Evolutionary conservation across 1,139 yeast species (phyloP).

Genomic region (Lodderomyces theae): DNA sequence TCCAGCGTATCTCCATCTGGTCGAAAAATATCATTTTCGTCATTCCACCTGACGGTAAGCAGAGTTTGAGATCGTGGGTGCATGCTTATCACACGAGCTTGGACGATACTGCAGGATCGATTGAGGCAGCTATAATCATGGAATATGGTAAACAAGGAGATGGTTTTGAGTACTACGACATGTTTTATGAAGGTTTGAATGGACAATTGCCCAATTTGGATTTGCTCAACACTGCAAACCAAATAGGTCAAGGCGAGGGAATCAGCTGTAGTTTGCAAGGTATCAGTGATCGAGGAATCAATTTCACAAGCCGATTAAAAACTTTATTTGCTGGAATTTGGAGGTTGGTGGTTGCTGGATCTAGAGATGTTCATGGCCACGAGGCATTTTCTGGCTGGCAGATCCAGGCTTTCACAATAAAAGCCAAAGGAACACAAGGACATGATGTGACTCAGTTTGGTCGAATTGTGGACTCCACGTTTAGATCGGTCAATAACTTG

Average conservation of each 20-base stretch:
- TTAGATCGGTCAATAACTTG: constrained; percentile 87
- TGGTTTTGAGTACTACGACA: constrained; percentile 69
- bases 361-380: constrained; percentile 58
- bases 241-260: constrained; percentile 71
- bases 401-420: constrained; percentile 82
- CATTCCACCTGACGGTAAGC: constrained; percentile 69
- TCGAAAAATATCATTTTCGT: constrained; percentile 89
- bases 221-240: constrained; percentile 74
- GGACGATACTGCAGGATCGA: constrained; percentile 91
- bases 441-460: constrained; percentile 90
- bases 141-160: constrained; percentile 72
- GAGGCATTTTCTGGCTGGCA: constrained; percentile 97
- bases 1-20: constrained; percentile 88
- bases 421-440: constrained; percentile 59
- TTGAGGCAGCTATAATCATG: constrained; percentile 85
- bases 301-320: constrained; percentile 54
- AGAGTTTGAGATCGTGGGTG: constrained; percentile 82
- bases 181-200: constrained; percentile 83
- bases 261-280: constrained; percentile 68
- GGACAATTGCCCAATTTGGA: constrained; percentile 96
- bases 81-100: constrained; percentile 87
- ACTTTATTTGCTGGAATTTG: constrained; percentile 64
- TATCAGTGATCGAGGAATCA: constrained; percentile 44
- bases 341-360: constrained; percentile 70
- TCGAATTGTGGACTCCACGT: constrained; percentile 79